These are phyloP conservation scores for Fomitopsis betulina DNA, from an alignment of 1,284 basidiomycete genomes.

Conservation along the genomic window DNA sequence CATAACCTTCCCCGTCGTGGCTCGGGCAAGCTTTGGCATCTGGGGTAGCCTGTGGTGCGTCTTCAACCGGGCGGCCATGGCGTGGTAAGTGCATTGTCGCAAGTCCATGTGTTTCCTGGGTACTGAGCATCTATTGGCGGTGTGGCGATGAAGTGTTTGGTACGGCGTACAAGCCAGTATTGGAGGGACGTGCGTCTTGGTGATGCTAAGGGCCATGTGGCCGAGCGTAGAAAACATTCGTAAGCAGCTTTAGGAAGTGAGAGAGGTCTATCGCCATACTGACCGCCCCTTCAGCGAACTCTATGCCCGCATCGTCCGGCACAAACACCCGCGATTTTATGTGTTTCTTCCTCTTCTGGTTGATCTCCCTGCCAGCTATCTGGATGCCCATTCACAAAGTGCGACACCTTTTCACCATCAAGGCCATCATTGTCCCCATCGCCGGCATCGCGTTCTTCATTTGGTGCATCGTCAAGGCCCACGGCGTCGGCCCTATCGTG, in stretches of 20 bases:
- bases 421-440: constrained; percentile 68
- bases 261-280: constrained; percentile 1
- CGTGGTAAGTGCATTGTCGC: constrained; percentile 45
- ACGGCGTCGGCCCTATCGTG: constrained; percentile 79
- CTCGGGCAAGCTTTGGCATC: constrained; percentile 75
- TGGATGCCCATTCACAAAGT: constrained; percentile 82
- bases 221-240: constrained; percentile 68
- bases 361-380: constrained; percentile 74
- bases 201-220: constrained; percentile 72
- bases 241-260: constrained; percentile 28
- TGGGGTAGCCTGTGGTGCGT: constrained; percentile 82
- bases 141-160: constrained; percentile 47
- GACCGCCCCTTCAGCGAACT: constrained; percentile 42
- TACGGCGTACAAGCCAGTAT: constrained; percentile 82
- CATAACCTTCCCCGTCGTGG: constrained; percentile 78
- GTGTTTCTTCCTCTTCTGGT: constrained; percentile 86
- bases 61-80: constrained; percentile 77
- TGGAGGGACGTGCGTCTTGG: constrained; percentile 72
- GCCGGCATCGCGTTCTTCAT: constrained; percentile 78
- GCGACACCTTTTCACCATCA: constrained; percentile 80
- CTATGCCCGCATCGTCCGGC: constrained; percentile 64
- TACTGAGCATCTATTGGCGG: background rate
- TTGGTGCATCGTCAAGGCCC: constrained; percentile 78
- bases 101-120: background rate
- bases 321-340: constrained; percentile 70